A percentile compares a stretch with the other conserved stretches of the same genome.
These are phyloP conservation scores for Debaryomyces singareniensis DNA, from an alignment of 1,139 yeast genomes.

Conservation along the genomic window DNA sequence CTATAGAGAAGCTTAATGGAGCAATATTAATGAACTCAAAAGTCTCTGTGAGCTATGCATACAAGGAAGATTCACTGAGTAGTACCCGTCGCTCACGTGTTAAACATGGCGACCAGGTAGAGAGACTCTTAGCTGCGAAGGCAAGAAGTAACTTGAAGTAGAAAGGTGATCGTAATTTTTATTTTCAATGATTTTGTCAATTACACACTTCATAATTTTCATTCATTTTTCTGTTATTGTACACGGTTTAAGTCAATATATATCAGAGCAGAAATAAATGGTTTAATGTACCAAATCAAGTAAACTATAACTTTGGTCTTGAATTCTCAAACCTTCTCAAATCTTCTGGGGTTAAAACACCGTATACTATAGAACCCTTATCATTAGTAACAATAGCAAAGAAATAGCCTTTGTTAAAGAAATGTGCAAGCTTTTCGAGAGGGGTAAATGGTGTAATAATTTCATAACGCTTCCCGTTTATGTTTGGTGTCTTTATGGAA, in stretches of 20 bases:
- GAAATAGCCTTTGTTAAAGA: conserved; percentile 45
- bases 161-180: not conserved
- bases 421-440: conserved; percentile 47
- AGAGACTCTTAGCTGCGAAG: conserved; percentile 64
- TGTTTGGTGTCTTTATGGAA: conserved; percentile 22
- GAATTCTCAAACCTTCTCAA: conserved; percentile 45
- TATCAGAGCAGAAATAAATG: too few relatives aligned
- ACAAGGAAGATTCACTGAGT: conserved; percentile 46
- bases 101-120: conserved; percentile 77
- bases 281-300: not conserved
- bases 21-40: conserved; percentile 63
- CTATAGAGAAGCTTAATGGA: conserved; percentile 64
- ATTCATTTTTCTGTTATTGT: not conserved
- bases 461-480: conserved; percentile 26
- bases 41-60: conserved; percentile 63
- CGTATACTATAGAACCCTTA: conserved; percentile 50
- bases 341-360: conserved; percentile 63
- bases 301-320: conserved; percentile 39
- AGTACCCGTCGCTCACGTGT: conserved; percentile 29
- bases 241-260: not conserved
- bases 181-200: too few relatives aligned
- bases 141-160: conserved; percentile 50
- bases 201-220: not conserved
- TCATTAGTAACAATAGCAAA: conserved; percentile 57
- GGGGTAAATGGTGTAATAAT: conserved; percentile 55